Conservation (phyloP, 495 filamentous ascomycete species). For the Penicillium goetzii region DNA sequence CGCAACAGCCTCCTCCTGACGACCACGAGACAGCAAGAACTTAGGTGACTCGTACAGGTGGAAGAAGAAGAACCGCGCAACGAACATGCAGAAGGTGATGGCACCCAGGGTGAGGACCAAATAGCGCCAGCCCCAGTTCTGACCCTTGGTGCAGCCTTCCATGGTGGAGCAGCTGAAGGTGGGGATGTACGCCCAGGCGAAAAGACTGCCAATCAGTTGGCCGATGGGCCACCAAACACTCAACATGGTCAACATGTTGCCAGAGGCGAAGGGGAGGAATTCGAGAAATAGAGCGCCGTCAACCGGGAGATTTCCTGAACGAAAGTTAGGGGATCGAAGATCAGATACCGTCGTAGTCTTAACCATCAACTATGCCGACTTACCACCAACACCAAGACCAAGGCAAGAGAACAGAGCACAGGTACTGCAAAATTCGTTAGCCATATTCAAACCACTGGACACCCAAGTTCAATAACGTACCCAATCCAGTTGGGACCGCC, state of each 20-base stretch:
- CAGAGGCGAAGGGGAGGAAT: slow-evolving; percentile 58
- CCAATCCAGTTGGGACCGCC: slow-evolving; percentile 58
- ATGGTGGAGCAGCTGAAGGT: slow-evolving; percentile 52
- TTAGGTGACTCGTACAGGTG: slow-evolving; percentile 83
- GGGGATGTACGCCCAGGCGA: slow-evolving; percentile 62
- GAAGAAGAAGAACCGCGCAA: slow-evolving; percentile 74
- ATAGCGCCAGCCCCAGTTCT: slow-evolving; percentile 87
- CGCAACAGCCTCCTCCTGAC: slow-evolving; percentile 72
- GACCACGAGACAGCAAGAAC: slow-evolving; percentile 71
- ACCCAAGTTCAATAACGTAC: slow-evolving; percentile 23
- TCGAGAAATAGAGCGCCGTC: slow-evolving; percentile 65
- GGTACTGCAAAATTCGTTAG: slow-evolving; percentile 21
- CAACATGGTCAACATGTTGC: slow-evolving; percentile 58
- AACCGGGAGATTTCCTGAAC: slow-evolving; percentile 53
- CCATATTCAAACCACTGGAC: background rate
- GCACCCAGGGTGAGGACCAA: slow-evolving; percentile 71
- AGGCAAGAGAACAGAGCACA: slow-evolving; percentile 54
- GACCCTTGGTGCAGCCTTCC: slow-evolving; percentile 56
- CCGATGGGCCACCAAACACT: slow-evolving; percentile 65
- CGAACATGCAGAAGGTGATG: slow-evolving; percentile 70
- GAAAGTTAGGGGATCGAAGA: too few species aligned
- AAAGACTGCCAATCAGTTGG: slow-evolving; percentile 53
- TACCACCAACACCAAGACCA: slow-evolving; percentile 60
- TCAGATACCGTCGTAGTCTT: too few species aligned
- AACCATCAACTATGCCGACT: too few species aligned